Percentiles rank a stretch among this genome's conserved stretches.
Evolutionary conservation across 169 alveolate genomes (phyloP).

Genomic region (Cryptosporidium muris): DNA sequence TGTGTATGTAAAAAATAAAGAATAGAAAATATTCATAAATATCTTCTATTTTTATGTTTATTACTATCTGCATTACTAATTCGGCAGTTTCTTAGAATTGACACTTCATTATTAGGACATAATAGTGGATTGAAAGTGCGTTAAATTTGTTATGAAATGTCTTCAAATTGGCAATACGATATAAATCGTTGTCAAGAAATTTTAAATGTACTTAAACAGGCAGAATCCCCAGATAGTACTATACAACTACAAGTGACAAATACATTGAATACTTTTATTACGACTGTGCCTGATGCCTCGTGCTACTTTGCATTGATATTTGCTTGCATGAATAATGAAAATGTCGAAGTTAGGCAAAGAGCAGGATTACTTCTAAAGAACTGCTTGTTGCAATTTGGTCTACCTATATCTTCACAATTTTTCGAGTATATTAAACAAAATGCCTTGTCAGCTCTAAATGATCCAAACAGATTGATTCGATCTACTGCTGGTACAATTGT

Average conservation of each 20-base stretch:
- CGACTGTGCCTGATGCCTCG: conserved; percentile 26
- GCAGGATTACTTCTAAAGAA: conserved; percentile 82
- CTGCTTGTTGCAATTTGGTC: conserved; percentile 72
- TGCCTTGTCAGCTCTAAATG: conserved; percentile 71
- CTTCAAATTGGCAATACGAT: conserved; percentile 60
- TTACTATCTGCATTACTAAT: no score
- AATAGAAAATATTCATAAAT: no score
- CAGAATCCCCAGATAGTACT: conserved; percentile 62
- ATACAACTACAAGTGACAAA: conserved; percentile 64
- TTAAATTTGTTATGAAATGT: conserved; percentile 2
- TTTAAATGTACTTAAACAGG: conserved; percentile 37
- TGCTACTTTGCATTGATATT: conserved; percentile 66
- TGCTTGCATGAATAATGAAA: conserved; percentile 24
- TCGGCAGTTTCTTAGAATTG: no score
- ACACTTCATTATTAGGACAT: no score
- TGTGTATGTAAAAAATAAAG: no score
- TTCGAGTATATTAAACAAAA: conserved; percentile 70
- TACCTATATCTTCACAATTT: conserved; percentile 69
- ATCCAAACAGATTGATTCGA: conserved; percentile 75
- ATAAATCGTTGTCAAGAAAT: conserved; percentile 33
- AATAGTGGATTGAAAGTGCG: no score
- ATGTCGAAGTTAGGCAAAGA: conserved; percentile 79
- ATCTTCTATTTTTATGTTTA: no score
- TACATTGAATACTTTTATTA: conserved; percentile 42
- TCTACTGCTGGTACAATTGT: conserved; percentile 81